These are phyloP conservation scores for Saturnispora zaruensis DNA, from an alignment of 805 yeast genomes.

Conservation along the genomic window DNA sequence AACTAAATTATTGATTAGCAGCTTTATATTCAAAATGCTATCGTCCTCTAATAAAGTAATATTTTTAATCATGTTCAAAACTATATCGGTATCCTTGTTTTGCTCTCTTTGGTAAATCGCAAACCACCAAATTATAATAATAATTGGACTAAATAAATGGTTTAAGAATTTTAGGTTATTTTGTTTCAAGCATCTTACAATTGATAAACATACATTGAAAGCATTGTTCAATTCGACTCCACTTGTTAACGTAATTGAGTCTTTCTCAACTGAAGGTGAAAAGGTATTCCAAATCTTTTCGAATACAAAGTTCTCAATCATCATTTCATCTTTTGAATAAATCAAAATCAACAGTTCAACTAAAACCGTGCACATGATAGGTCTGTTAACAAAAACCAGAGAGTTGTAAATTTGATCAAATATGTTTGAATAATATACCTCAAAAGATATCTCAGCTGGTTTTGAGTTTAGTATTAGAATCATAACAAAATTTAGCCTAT, in stretches of 20 bases:
- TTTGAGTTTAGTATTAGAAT: constrained; percentile 49
- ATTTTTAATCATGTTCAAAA: constrained; percentile 33
- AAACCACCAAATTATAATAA: constrained; percentile 37
- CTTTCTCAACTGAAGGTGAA: constrained; percentile 25
- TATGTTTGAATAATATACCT: constrained; percentile 47
- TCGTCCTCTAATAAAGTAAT: constrained; percentile 14
- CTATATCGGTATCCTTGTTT: constrained; percentile 29
- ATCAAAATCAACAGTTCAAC: constrained; percentile 46
- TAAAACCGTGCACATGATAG: constrained; percentile 48
- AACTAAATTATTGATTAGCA: constrained; percentile 16
- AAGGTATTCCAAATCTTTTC: constrained; percentile 39
- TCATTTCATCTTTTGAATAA: constrained; percentile 40
- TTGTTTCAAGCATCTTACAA: constrained; percentile 37
- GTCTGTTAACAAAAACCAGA: constrained; percentile 51
- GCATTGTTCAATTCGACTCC: constrained; percentile 51
- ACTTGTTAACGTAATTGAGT: constrained; percentile 29
- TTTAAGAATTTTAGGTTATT: constrained; percentile 27
- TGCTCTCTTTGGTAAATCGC: constrained; percentile 28
- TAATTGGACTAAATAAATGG: constrained; percentile 25
- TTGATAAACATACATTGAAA: constrained; percentile 56
- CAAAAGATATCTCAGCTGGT: constrained; percentile 43
- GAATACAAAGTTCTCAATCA: constrained; percentile 53
- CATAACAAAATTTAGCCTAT: constrained; percentile 60
- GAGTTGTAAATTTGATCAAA: constrained; percentile 57
- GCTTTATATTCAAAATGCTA: constrained; percentile 7